Percentiles rank a stretch among this genome's conserved stretches.
These are phyloP conservation scores for Aspergillus kassunensis DNA, from an alignment of 495 filamentous ascomycete species.

Conservation along the genomic window DNA sequence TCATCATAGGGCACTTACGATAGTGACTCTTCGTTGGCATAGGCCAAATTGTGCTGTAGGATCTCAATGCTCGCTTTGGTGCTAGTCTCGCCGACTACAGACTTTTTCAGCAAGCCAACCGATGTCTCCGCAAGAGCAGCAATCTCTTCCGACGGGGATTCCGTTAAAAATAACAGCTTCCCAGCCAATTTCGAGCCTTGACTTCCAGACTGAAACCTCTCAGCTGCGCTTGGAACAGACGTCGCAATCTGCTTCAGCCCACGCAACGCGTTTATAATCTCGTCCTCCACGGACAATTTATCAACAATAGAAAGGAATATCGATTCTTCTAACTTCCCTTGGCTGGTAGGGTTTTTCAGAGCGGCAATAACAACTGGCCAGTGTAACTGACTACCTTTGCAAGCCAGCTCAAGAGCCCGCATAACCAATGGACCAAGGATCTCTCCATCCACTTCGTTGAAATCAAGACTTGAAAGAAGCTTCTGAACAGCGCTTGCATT, in stretches of 20 bases:
- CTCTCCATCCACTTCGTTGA: slow-evolving; percentile 34
- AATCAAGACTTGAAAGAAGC: slow-evolving; percentile 38
- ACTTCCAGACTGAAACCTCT: slow-evolving; percentile 37
- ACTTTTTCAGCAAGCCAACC: slow-evolving; percentile 36
- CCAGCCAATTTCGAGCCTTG: slow-evolving; percentile 52
- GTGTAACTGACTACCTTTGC: slow-evolving; percentile 33
- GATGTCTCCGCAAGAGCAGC: slow-evolving; percentile 46
- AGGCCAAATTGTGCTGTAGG: slow-evolving; percentile 46
- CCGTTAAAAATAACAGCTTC: slow-evolving; percentile 53
- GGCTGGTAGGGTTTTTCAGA: slow-evolving; percentile 41
- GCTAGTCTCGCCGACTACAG: slow-evolving; percentile 32
- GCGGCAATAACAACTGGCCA: slow-evolving; percentile 45
- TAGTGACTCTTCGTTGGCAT: slow-evolving; percentile 51
- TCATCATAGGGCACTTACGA: slow-evolving; percentile 33
- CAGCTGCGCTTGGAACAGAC: slow-evolving; percentile 32
- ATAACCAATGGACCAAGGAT: slow-evolving; percentile 34
- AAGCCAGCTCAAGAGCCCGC: slow-evolving; percentile 34
- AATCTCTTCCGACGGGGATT: slow-evolving; percentile 53
- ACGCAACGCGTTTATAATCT: slow-evolving; percentile 30
- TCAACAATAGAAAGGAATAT: slow-evolving; percentile 40
- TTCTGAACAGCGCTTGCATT: slow-evolving; percentile 39
- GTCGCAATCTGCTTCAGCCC: slow-evolving; percentile 39
- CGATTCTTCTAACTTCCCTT: slow-evolving; percentile 36
- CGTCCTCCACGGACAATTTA: slow-evolving; percentile 32
- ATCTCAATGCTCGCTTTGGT: slow-evolving; percentile 45